A percentile compares a stretch with the other conserved stretches of the same genome.
Conservation (phyloP, 2,329 filamentous ascomycete species). For the Fusarium tricinctum region DNA sequence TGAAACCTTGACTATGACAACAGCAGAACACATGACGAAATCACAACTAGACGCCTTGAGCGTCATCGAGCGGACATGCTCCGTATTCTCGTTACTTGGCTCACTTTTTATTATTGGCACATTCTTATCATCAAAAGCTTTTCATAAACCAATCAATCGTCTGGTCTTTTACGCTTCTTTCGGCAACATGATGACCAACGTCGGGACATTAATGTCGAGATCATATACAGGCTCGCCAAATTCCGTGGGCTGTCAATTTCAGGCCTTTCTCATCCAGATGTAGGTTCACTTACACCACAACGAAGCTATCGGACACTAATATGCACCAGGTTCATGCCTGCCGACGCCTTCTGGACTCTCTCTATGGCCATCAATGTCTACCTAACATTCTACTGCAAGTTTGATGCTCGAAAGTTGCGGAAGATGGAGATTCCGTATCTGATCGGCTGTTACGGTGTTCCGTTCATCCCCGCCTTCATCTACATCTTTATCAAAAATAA, state of each 20-base stretch:
- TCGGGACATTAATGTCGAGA: conserved; percentile 80
- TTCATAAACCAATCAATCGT: conserved; percentile 89
- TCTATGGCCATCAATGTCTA: conserved; percentile 89
- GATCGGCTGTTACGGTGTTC: conserved; percentile 78
- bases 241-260: conserved; percentile 75
- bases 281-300: conserved; percentile 57
- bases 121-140: conserved; percentile 75
- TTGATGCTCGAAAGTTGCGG: conserved; percentile 73
- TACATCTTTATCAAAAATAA: conserved; percentile 74
- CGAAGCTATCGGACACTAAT: conserved; percentile 30
- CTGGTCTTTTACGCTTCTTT: conserved; percentile 87
- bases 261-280: conserved; percentile 87
- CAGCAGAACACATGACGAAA: conserved; percentile 25
- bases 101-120: conserved; percentile 79
- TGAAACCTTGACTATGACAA: conserved; percentile 35
- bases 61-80: conserved; percentile 76
- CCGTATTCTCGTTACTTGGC: conserved; percentile 78
- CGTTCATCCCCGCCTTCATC: conserved; percentile 75
- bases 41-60: conserved; percentile 68
- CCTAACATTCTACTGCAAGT: conserved; percentile 83
- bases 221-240: conserved; percentile 65
- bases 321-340: conserved; percentile 78
- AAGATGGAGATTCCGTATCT: conserved; percentile 80
- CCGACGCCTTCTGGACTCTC: conserved; percentile 81
- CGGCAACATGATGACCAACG: conserved; percentile 83